phyloP scores from a whole-genome alignment of 139 green algal genomes.

The Chlorella sorokiniana region DNA sequence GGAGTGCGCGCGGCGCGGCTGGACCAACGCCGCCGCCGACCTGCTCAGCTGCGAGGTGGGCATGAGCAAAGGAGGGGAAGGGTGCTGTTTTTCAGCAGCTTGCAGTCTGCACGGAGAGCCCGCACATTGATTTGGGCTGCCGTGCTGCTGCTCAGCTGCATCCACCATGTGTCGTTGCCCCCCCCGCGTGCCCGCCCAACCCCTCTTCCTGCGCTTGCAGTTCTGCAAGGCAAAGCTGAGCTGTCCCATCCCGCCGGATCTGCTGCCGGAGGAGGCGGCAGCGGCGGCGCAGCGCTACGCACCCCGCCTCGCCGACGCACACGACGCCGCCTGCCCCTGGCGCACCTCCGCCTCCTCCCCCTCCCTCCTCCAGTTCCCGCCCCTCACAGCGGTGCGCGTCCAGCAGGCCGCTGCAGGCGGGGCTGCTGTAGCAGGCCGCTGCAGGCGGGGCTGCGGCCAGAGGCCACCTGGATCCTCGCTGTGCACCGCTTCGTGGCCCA shows the following conservation, averaged over 20 bases:
- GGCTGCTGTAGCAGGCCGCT: background rate
- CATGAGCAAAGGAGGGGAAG: background rate
- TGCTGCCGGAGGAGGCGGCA: slow-evolving; percentile 37
- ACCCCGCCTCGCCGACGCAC: slow-evolving; percentile 43
- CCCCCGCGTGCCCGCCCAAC: background rate
- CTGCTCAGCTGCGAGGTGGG: slow-evolving; percentile 65
- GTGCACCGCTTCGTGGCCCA: background rate
- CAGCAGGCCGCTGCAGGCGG: background rate
- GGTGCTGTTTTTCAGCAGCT: too few species aligned
- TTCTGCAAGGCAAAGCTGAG: slow-evolving; percentile 60
- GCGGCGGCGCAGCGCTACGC: slow-evolving; percentile 30
- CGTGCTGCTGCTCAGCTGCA: background rate
- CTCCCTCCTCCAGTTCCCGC: slow-evolving; percentile 61
- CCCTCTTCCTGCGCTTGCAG: slow-evolving; percentile 10
- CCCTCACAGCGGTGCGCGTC: slow-evolving; percentile 22
- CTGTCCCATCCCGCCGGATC: slow-evolving; percentile 53
- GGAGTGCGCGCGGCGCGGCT: slow-evolving; percentile 68
- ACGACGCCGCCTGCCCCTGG: slow-evolving; percentile 66
- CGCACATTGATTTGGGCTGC: too few species aligned
- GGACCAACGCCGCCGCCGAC: slow-evolving; percentile 66
- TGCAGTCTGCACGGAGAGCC: too few species aligned
- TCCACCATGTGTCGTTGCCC: background rate
- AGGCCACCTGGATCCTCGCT: background rate
- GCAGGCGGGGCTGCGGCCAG: background rate
- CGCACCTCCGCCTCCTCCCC: slow-evolving; percentile 41